Base-by-base conservation (phyloP, 208 protist species). In the Trypanosoma rangeli region DNA sequence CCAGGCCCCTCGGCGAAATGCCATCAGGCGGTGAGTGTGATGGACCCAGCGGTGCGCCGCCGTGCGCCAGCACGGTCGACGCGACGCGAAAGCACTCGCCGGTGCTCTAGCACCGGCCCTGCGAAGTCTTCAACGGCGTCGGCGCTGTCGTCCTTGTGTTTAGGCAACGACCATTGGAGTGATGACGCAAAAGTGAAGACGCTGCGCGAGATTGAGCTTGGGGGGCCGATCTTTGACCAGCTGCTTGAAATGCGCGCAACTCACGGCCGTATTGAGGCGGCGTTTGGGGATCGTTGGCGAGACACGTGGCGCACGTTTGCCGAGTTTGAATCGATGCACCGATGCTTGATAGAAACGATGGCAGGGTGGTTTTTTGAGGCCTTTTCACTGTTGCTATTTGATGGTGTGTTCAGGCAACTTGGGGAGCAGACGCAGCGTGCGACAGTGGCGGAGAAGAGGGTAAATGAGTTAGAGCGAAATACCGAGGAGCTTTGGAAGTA, bases 151-250 rank as follows among this genome's bases (percentile, higher is more conserved):
- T 50, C 46, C 3, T 50, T 16, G 20, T 50, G 46, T 50, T 22
- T 15, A 20, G 12, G 16, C 7, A 16, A 16, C 12, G 13, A 50
- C 46, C 3, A 4, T 20, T 50, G 46, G 46, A 3, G 20, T 50
- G 46, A 53, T 22, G 22, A 35, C 3, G 31, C 28, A 5, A 52
- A 18, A 44, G 13, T 22, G 20, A 37, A 37, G 20, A 9, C 26
- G 18, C 16, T 64, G 44, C 42, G 42, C 16, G 60, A 64, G 48
- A 64, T 64, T 50, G 60, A 64, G 42, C 44, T 53, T 22, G 60
- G 60, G 13, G 60, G 42, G 3, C 60, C 60, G 7, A 64, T 64
- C 28, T 5, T 64, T 20, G 44, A 53, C 29, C 60, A 64, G 16
- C 44, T 64, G 29, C 24, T 48, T 22, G 24, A 37, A 37, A 64